These are phyloP conservation scores for Pythium sukuiense DNA, from an alignment of 352 stramenopile genomes.

Conservation along the genomic window DNA sequence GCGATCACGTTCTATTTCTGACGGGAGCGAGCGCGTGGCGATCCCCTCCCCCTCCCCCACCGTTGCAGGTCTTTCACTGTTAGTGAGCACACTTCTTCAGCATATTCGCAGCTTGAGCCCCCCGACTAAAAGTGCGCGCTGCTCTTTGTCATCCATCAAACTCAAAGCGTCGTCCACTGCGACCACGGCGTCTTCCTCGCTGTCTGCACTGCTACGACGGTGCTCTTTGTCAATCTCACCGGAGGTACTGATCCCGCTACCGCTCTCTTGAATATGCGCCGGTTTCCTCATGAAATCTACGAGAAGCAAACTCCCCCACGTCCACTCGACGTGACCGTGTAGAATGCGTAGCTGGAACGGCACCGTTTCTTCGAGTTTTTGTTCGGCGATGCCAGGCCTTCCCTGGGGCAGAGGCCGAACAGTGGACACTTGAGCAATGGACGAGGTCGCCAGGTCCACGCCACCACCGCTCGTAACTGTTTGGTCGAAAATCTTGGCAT, in stretches of 20 bases:
- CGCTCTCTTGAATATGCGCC: not conserved
- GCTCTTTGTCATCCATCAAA: not conserved
- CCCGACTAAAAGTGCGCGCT: not conserved
- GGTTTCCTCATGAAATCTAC: not conserved
- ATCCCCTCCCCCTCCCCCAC: too few relatives aligned
- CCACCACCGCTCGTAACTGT: not conserved
- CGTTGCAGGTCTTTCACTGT: too few relatives aligned
- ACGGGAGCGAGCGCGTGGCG: too few relatives aligned
- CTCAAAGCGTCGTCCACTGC: not conserved
- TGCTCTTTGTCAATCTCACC: not conserved
- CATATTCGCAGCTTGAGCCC: not conserved
- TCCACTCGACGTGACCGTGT: slow-evolving; percentile 1
- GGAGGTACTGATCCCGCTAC: too few relatives aligned
- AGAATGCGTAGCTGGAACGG: not conserved
- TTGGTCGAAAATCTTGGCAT: not conserved
- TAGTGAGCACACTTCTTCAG: not conserved
- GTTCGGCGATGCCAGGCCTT: not conserved
- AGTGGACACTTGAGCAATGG: not conserved
- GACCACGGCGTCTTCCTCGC: not conserved
- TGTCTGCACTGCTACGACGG: not conserved
- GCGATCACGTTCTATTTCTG: too few relatives aligned
- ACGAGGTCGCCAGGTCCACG: not conserved
- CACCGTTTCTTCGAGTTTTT: not conserved
- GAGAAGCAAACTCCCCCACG: not conserved
- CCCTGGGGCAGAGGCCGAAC: not conserved